Evolutionary conservation across 805 yeast genomes (phyloP).

Genomic region (Komagataella pastoris): DNA sequence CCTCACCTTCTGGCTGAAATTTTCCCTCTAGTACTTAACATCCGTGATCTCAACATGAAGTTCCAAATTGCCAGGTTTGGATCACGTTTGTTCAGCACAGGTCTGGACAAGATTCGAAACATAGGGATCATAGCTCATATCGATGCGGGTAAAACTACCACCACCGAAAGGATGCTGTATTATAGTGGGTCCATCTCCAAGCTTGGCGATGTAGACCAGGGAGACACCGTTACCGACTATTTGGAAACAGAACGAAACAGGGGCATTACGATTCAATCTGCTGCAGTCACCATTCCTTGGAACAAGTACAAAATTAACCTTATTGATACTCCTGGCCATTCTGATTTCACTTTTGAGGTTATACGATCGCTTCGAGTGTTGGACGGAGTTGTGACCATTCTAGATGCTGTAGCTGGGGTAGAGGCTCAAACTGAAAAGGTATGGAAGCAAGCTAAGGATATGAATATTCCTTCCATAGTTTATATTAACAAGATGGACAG

Average conservation of each 20-base stretch:
- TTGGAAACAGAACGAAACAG: constrained; percentile 81
- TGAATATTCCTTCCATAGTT: constrained; percentile 61
- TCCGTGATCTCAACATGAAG: not conserved
- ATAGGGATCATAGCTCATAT: constrained; percentile 98
- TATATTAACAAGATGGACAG: constrained; percentile 94
- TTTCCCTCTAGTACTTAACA: not conserved
- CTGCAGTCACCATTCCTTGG: constrained; percentile 92
- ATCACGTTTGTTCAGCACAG: not conserved
- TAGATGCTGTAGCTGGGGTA: constrained; percentile 96
- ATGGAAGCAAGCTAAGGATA: constrained; percentile 71
- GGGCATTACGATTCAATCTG: constrained; percentile 94
- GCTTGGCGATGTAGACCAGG: constrained; percentile 91
- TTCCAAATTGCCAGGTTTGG: not conserved
- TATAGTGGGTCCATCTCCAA: constrained; percentile 69
- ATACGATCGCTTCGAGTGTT: constrained; percentile 77
- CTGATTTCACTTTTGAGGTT: constrained; percentile 94
- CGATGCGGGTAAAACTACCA: constrained; percentile 97
- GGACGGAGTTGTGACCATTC: constrained; percentile 87
- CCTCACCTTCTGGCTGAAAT: not conserved
- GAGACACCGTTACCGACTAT: constrained; percentile 92
- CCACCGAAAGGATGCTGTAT: constrained; percentile 91
- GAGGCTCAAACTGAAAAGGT: constrained; percentile 97
- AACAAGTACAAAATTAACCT: constrained; percentile 56
- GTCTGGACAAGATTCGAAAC: constrained; percentile 42
- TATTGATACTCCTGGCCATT: constrained; percentile 97